Evolutionary conservation across 257 asterid genomes (phyloP).

Genomic region (Verbascum thapsus): DNA sequence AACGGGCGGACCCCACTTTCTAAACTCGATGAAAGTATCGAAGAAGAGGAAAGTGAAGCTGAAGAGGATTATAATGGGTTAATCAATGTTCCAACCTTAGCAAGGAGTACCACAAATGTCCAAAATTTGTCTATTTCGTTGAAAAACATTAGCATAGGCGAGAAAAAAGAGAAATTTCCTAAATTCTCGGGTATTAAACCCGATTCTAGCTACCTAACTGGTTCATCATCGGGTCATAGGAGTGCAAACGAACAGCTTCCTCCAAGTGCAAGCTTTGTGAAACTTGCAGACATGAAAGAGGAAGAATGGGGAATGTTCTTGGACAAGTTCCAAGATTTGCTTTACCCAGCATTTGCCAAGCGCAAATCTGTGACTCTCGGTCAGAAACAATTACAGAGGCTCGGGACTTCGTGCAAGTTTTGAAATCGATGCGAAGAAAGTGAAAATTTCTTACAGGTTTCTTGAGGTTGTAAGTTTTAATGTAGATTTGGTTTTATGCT

Average conservation of each 20-base stretch:
- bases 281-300: conserved; percentile 83
- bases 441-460: no score
- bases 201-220: conserved; percentile 40
- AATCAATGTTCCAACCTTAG: conserved; percentile 28
- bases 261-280: conserved; percentile 73
- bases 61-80: conserved; percentile 46
- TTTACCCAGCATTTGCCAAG: conserved; percentile 67
- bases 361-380: conserved; percentile 60
- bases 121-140: conserved; percentile 63
- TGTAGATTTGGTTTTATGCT: conserved; percentile 40
- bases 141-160: conserved; percentile 58
- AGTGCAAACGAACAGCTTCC: conserved; percentile 98
- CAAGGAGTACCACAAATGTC: conserved; percentile 36
- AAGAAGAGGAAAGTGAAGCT: conserved; percentile 56
- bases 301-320: conserved; percentile 80
- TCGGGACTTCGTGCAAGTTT: conserved; percentile 99
- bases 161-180: conserved; percentile 56
- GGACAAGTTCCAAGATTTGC: conserved; percentile 82
- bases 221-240: conserved; percentile 75
- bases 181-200: conserved; percentile 51
- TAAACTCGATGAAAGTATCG: conserved; percentile 66
- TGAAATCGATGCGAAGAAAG: conserved; percentile 55
- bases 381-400: conserved; percentile 88
- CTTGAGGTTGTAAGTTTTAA: no score
- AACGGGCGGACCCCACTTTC: conserved; percentile 62